These are phyloP conservation scores for Adansonia digitata DNA, from an alignment of 345 rosid species.

Conservation along the genomic window DNA sequence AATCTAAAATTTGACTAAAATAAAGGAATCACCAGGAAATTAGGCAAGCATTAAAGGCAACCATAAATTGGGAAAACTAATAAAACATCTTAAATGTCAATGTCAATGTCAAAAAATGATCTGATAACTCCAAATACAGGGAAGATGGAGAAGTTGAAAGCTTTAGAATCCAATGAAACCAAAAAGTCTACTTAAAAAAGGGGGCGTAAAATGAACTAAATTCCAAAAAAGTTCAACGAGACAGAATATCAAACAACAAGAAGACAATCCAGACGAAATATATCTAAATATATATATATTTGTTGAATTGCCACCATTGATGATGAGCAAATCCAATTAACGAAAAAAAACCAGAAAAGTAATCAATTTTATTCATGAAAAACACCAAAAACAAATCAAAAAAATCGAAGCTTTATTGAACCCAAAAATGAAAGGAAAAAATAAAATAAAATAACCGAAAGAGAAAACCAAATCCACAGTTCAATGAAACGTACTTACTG, in stretches of 20 bases:
- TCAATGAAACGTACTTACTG: background rate
- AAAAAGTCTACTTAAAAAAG: background rate
- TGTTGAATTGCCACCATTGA: conserved; percentile 15
- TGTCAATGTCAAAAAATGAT: background rate
- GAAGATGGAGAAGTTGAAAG: conserved; percentile 2
- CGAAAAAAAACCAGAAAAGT: background rate
- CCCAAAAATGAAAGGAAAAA: background rate
- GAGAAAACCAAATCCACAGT: too few species aligned
- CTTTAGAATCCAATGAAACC: conserved; percentile 21
- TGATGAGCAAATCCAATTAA: background rate
- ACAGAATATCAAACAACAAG: background rate
- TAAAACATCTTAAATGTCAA: conserved; percentile 7
- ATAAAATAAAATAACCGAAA: background rate
- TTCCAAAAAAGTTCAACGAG: background rate
- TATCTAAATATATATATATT: background rate
- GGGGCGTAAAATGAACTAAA: background rate
- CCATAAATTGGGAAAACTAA: conserved; percentile 7
- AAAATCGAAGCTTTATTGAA: background rate
- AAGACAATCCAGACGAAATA: background rate
- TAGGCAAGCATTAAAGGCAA: conserved; percentile 4
- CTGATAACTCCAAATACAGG: conserved; percentile 11
- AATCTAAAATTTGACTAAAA: background rate
- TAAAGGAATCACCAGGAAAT: background rate
- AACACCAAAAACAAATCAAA: background rate
- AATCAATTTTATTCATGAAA: background rate